Percentiles rank a stretch among this genome's conserved stretches.
phyloP scores from a whole-genome alignment of 805 yeast genomes.

The Candida qinlingensis region DNA sequence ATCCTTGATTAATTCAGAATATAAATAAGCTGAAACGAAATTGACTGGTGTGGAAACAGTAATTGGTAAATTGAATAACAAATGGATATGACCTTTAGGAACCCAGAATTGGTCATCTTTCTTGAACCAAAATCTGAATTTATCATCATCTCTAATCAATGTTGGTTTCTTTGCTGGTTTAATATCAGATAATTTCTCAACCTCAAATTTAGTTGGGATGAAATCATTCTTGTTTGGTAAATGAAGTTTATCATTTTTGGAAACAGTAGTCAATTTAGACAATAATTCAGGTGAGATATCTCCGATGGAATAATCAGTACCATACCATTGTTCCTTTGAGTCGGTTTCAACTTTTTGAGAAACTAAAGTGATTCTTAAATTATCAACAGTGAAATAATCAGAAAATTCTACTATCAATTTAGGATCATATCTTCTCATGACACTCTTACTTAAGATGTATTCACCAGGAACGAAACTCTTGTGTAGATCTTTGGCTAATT shows the following conservation, averaged over 20 bases:
- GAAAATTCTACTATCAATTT: slow-evolving; percentile 45
- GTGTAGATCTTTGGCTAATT: slow-evolving; percentile 57
- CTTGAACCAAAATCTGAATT: slow-evolving; percentile 75
- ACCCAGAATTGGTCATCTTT: slow-evolving; percentile 84
- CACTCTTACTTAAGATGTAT: slow-evolving; percentile 49
- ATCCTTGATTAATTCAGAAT: slow-evolving; percentile 70
- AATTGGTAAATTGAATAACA: slow-evolving; percentile 61
- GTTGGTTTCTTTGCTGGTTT: slow-evolving; percentile 48
- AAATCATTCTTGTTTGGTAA: slow-evolving; percentile 76
- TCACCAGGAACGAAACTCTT: slow-evolving; percentile 57
- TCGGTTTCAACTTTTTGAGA: slow-evolving; percentile 48
- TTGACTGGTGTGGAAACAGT: slow-evolving; percentile 54
- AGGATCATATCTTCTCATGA: slow-evolving; percentile 57
- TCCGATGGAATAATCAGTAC: slow-evolving; percentile 64
- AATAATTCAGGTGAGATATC: slow-evolving; percentile 38
- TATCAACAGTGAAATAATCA: slow-evolving; percentile 46
- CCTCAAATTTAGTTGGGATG: slow-evolving; percentile 72
- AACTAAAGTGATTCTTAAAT: slow-evolving; percentile 54
- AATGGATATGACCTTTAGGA: slow-evolving; percentile 73
- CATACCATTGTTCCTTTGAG: slow-evolving; percentile 78
- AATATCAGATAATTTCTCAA: slow-evolving; percentile 37
- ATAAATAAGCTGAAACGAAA: slow-evolving; percentile 53
- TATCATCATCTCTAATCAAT: slow-evolving; percentile 47
- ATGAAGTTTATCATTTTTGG: slow-evolving; percentile 35
- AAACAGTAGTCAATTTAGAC: slow-evolving; percentile 27